phyloP scores from a whole-genome alignment of 1,284 basidiomycete genomes.

The Cryptococcus depauperatus region DNA sequence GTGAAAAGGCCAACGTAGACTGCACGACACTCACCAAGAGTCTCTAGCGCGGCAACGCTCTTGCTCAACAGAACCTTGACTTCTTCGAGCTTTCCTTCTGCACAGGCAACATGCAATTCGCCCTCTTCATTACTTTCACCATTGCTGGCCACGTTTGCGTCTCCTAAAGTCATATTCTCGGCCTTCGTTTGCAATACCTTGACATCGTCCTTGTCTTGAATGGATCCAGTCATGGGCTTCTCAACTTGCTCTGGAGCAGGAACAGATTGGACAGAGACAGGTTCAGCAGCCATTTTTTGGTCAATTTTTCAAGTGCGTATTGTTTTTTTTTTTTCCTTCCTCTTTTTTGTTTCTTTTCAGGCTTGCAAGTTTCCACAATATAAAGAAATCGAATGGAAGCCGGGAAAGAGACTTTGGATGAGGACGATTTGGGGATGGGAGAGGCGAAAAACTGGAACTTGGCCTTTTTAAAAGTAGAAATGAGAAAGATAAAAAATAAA shows the following conservation, averaged over 20 bases:
- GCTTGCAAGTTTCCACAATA: too few relatives aligned
- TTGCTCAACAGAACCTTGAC: constrained; percentile 31
- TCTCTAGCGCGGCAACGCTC: constrained; percentile 34
- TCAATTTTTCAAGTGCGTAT: constrained; percentile 1
- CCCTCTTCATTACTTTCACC: constrained; percentile 11
- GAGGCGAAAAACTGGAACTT: too few relatives aligned
- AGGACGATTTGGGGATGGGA: neutral
- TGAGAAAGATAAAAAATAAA: neutral
- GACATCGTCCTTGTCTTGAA: neutral
- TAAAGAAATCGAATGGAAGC: neutral
- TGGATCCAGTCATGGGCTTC: neutral
- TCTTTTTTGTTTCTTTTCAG: constrained; percentile 1
- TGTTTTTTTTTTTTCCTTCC: neutral
- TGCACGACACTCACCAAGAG: constrained; percentile 31
- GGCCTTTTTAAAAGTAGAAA: too few relatives aligned
- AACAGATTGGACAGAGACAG: constrained; percentile 3
- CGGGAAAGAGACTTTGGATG: neutral
- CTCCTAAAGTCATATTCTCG: constrained; percentile 1
- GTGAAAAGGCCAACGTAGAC: neutral
- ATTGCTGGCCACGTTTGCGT: constrained; percentile 1
- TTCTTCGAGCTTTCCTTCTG: constrained; percentile 36
- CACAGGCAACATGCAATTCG: constrained; percentile 36
- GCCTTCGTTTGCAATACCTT: constrained; percentile 4
- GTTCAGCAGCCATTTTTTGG: constrained; percentile 12
- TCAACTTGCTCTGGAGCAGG: neutral